Evolutionary conservation across 345 rosid species (phyloP).

Genomic region (Lenwebbia sp.): DNA sequence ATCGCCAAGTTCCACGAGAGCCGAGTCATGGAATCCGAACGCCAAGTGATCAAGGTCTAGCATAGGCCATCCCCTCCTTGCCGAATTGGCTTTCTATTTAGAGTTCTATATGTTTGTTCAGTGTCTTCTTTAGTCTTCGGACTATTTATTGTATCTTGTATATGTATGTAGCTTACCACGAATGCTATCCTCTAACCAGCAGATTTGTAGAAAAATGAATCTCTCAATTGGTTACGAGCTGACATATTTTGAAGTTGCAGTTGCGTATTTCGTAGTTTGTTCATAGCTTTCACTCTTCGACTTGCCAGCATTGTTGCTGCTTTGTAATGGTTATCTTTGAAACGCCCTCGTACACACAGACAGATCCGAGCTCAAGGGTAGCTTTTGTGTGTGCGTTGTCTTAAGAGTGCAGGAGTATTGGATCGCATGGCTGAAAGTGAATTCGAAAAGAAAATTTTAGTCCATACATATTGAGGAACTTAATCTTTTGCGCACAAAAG

Average conservation of each 20-base stretch:
- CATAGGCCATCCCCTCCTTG: not conserved
- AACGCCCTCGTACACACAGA: not conserved
- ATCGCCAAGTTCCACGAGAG: slow-evolving; percentile 33
- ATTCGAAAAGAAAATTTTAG: not conserved
- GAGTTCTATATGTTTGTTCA: not conserved
- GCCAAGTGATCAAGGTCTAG: not conserved
- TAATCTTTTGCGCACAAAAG: not conserved
- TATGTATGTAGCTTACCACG: not conserved
- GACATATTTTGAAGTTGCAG: too few relatives aligned
- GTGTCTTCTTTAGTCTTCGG: not conserved
- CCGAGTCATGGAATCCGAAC: not conserved
- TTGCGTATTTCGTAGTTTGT: not conserved
- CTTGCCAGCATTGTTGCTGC: not conserved
- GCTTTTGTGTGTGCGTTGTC: not conserved
- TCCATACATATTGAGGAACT: not conserved
- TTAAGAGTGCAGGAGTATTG: not conserved
- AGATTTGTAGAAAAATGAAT: not conserved
- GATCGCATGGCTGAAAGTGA: not conserved
- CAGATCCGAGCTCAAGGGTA: not conserved
- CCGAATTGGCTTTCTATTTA: slow-evolving; percentile 7
- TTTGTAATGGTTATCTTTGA: not conserved
- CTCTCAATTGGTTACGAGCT: not conserved
- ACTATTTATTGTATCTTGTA: not conserved
- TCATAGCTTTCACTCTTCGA: not conserved
- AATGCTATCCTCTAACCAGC: not conserved